These are phyloP conservation scores for Asclepias syriaca DNA, from an alignment of 257 asterid genomes.

Conservation along the genomic window DNA sequence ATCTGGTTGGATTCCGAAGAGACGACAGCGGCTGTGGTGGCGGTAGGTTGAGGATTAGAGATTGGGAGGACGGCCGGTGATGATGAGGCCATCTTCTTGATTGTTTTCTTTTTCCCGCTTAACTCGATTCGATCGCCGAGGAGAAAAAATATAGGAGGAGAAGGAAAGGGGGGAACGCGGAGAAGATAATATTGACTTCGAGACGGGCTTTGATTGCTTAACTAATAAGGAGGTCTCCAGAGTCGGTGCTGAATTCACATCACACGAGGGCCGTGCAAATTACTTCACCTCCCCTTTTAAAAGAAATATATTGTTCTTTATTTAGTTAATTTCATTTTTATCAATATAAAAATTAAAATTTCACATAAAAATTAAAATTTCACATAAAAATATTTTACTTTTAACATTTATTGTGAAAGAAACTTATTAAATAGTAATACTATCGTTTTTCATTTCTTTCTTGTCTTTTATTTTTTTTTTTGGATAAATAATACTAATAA, in stretches of 20 bases:
- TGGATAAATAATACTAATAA: too few species aligned
- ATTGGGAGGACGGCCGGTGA: conserved; percentile 71
- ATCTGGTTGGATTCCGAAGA: conserved; percentile 25
- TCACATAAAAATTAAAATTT: too few species aligned
- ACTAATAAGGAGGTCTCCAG: not conserved
- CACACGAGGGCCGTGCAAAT: not conserved
- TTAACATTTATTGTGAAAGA: too few species aligned
- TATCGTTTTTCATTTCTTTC: too few species aligned
- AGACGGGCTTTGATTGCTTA: not conserved
- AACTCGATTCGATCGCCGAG: not conserved
- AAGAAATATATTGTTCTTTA: too few species aligned
- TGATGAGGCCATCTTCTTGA: conserved; percentile 36
- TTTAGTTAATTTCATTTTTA: too few species aligned
- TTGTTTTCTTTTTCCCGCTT: not conserved
- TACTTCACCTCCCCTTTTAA: not conserved
- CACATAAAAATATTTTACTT: too few species aligned
- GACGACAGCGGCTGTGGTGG: conserved; percentile 9
- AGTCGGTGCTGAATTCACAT: not conserved
- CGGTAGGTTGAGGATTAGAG: conserved; percentile 36
- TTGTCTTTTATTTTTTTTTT: too few species aligned
- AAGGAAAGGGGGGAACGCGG: not conserved
- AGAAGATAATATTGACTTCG: not conserved
- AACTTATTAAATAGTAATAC: too few species aligned
- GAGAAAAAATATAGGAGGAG: not conserved
- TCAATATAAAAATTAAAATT: too few species aligned